A percentile compares a stretch with the other conserved stretches of the same genome.
Evolutionary conservation across 306 rosid genomes (phyloP).

Genomic region (Rosa rugosa): DNA sequence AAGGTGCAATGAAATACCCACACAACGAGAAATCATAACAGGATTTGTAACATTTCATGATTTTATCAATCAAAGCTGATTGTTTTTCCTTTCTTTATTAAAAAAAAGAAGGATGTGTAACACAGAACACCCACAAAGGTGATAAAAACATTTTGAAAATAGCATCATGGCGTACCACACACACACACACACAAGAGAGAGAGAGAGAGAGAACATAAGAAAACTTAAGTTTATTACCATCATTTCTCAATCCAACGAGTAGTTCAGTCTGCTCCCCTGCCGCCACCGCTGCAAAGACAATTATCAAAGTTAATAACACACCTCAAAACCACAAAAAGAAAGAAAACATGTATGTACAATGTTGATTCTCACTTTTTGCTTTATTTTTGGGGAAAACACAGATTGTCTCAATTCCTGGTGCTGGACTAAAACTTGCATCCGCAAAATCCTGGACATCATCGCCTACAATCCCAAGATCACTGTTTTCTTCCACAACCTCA

Average conservation of each 20-base stretch:
- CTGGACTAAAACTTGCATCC: slow-evolving; percentile 56
- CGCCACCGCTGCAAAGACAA: slow-evolving; percentile 60
- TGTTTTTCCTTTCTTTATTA: neutral
- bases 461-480: slow-evolving; percentile 73
- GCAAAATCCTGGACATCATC: slow-evolving; percentile 72
- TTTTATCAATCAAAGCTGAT: neutral
- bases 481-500: slow-evolving; percentile 56
- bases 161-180: slow-evolving; percentile 8
- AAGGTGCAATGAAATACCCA: neutral
- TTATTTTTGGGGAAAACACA: slow-evolving; percentile 74
- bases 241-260: slow-evolving; percentile 78
- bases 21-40: slow-evolving; percentile 9
- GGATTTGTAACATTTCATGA: neutral
- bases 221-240: slow-evolving; percentile 50
- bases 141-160: neutral
- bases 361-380: slow-evolving; percentile 52
- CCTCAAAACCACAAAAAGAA: neutral
- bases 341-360: neutral
- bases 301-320: slow-evolving; percentile 10
- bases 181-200: neutral
- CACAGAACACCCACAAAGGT: neutral
- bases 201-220: neutral
- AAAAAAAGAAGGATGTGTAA: neutral
- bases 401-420: slow-evolving; percentile 76
- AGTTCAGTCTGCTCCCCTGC: slow-evolving; percentile 90